Evolutionary conservation across 2,329 filamentous ascomycete genomes (phyloP).

Genomic region (Ophiosphaerella herpotricha): DNA sequence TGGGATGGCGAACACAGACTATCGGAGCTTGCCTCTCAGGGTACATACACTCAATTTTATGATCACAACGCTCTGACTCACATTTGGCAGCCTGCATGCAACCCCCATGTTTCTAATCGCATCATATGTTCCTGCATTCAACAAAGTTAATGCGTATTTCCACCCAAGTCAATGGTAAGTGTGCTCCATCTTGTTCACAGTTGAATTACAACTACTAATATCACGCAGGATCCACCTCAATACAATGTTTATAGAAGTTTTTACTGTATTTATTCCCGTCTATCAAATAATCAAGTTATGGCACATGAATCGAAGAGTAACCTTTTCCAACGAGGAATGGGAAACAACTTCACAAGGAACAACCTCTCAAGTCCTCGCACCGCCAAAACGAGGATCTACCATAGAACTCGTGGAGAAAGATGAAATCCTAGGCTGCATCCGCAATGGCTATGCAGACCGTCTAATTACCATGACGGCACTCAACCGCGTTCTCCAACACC

Average conservation of each 20-base stretch:
- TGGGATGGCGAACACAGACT: conserved; percentile 24
- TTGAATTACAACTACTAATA: neutral
- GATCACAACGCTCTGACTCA: neutral
- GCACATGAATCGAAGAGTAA: conserved; percentile 3
- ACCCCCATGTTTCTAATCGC: conserved; percentile 26
- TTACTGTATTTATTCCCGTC: conserved; percentile 20
- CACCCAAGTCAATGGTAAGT: conserved; percentile 21
- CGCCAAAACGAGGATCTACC: conserved; percentile 5
- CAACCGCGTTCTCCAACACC: conserved; percentile 13
- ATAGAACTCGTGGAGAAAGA: conserved; percentile 11
- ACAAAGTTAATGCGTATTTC: conserved; percentile 19
- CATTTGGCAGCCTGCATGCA: conserved; percentile 15
- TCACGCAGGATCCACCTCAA: conserved; percentile 20
- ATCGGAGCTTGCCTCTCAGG: conserved; percentile 21
- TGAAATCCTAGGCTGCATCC: neutral
- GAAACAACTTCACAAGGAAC: conserved; percentile 4
- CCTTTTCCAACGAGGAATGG: conserved; percentile 2
- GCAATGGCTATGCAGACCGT: conserved; percentile 1
- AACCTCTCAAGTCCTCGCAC: neutral
- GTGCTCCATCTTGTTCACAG: neutral
- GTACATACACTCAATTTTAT: conserved; percentile 2
- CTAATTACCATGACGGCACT: conserved; percentile 14
- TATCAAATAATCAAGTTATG: conserved; percentile 17
- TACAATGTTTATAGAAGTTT: conserved; percentile 22
- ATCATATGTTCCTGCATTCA: conserved; percentile 17